Evolutionary conservation across 441 rosid species (phyloP).

Genomic region (Brassica balearica): DNA sequence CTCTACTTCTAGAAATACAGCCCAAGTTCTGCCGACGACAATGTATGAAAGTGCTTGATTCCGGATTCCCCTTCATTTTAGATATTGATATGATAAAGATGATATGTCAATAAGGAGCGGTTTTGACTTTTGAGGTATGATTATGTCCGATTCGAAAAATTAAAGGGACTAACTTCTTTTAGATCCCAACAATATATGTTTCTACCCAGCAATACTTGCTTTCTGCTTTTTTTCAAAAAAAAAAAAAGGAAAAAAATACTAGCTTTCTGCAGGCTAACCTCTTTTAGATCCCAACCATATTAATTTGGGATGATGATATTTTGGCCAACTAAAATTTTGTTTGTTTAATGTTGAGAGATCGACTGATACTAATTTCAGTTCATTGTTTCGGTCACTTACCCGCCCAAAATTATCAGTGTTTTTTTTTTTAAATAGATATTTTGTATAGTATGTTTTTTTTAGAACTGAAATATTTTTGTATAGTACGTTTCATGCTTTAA

Average conservation of each 20-base stretch:
- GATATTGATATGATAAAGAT: not conserved
- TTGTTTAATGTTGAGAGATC: not conserved
- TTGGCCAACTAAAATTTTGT: not conserved
- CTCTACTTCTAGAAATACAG: conserved; percentile 3
- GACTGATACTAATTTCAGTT: not conserved
- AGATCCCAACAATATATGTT: no score
- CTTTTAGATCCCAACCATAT: not conserved
- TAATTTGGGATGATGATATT: not conserved
- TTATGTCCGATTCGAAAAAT: not conserved
- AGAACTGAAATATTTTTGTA: not conserved
- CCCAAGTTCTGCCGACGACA: conserved; percentile 3
- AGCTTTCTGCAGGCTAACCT: not conserved
- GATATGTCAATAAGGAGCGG: not conserved
- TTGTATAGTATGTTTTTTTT: not conserved
- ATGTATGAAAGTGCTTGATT: not conserved
- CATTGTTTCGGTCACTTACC: not conserved
- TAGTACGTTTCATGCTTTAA: not conserved
- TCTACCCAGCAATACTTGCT: not conserved
- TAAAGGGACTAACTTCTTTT: not conserved
- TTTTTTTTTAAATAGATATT: not conserved
- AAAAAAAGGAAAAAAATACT: no score
- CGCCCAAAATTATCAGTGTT: not conserved
- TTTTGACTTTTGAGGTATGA: not conserved
- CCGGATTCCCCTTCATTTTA: not conserved
- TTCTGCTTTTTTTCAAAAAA: no score